Conservation (phyloP, 352 stramenopile genomes). For the Globisporangium cystogenes region DNA sequence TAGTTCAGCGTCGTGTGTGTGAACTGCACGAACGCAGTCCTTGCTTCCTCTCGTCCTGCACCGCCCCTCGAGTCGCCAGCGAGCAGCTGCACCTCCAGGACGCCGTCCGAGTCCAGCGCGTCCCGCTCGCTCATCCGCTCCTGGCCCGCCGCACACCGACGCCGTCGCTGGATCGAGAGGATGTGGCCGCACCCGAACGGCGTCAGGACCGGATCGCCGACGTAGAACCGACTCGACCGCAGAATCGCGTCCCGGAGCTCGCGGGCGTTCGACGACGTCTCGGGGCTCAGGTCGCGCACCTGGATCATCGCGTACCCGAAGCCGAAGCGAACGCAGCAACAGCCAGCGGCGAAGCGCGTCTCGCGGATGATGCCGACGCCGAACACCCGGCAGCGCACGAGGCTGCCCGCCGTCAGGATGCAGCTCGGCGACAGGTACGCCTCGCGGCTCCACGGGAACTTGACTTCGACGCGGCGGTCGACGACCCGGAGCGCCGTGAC, state of each 20-base stretch:
- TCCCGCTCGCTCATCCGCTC: not conserved
- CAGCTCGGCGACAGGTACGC: slow-evolving; percentile 42
- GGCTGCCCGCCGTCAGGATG: slow-evolving; percentile 37
- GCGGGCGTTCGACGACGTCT: slow-evolving; percentile 31
- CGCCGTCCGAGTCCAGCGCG: slow-evolving; percentile 6
- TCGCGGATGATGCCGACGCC: slow-evolving; percentile 60
- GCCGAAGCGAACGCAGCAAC: slow-evolving; percentile 54
- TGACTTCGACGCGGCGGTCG: slow-evolving; percentile 57
- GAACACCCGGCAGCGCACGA: slow-evolving; percentile 44
- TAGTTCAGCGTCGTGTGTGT: slow-evolving; percentile 11
- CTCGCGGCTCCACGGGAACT: slow-evolving; percentile 63
- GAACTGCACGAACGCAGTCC: slow-evolving; percentile 15
- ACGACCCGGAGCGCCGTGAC: slow-evolving; percentile 52
- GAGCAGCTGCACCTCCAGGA: slow-evolving; percentile 10
- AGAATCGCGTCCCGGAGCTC: slow-evolving; percentile 19
- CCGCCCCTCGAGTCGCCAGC: slow-evolving; percentile 1
- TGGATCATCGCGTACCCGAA: slow-evolving; percentile 61
- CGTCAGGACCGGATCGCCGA: slow-evolving; percentile 62
- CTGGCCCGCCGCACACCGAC: not conserved
- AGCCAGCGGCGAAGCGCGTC: slow-evolving; percentile 49
- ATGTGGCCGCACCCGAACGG: slow-evolving; percentile 59
- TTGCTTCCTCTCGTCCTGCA: not conserved
- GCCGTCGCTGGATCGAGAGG: slow-evolving; percentile 18
- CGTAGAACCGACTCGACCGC: slow-evolving; percentile 19
- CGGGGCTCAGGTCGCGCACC: slow-evolving; percentile 36